These are phyloP conservation scores for Penicillium sp. DNA, from an alignment of 2,329 filamentous ascomycete genomes.

Conservation along the genomic window DNA sequence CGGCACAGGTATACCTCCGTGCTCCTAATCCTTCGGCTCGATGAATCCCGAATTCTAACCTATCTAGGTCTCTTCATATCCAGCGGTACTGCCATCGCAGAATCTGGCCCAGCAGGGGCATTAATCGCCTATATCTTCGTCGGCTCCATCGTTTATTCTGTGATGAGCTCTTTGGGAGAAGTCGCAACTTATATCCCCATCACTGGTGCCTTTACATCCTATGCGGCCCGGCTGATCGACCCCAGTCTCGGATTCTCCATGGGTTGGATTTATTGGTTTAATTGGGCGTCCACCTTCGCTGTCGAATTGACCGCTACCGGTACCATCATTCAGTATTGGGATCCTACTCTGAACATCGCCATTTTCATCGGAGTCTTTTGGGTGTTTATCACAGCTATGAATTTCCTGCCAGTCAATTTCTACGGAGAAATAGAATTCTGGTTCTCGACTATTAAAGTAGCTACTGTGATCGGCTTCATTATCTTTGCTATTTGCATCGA, in stretches of 20 bases:
- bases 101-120: conserved; percentile 63
- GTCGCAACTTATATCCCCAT: conserved; percentile 77
- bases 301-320: conserved; percentile 72
- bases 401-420: conserved; percentile 68
- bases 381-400: conserved; percentile 65
- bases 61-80: conserved; percentile 66
- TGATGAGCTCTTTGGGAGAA: conserved; percentile 66
- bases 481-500: conserved; percentile 75
- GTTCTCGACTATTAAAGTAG: conserved; percentile 73
- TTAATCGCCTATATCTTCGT: conserved; percentile 68
- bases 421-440: conserved; percentile 79
- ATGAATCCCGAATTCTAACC: conserved; percentile 4
- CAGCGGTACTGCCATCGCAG: conserved; percentile 61
- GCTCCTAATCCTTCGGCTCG: background rate
- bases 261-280: conserved; percentile 83
- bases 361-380: conserved; percentile 74
- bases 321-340: conserved; percentile 75
- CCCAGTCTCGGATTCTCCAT: conserved; percentile 71
- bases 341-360: conserved; percentile 59
- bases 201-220: conserved; percentile 71
- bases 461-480: conserved; percentile 72
- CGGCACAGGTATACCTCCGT: conserved; percentile 20
- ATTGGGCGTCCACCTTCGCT: conserved; percentile 70
- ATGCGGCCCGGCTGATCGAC: conserved; percentile 71
- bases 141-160: conserved; percentile 69